Evolutionary conservation across 73 alveolate species (phyloP).

Genomic region (Urostyla sp.): DNA sequence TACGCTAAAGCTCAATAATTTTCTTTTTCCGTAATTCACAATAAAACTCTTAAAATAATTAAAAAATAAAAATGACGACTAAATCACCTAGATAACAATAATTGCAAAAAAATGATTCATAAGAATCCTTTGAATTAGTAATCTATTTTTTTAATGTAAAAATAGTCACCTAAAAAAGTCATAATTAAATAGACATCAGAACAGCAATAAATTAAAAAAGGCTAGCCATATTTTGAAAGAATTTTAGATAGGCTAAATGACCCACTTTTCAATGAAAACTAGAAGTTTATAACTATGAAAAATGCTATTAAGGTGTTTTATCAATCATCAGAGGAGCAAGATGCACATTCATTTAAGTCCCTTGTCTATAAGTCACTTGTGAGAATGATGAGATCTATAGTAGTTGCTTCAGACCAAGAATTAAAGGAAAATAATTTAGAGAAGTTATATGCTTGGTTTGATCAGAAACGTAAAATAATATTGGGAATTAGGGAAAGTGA

Average conservation of each 20-base stretch:
- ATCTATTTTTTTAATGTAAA: no score
- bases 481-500: not conserved
- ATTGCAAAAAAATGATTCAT: no score
- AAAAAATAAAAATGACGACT: no score
- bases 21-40: no score
- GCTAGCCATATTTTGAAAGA: slow-evolving; percentile 5
- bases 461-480: slow-evolving; percentile 1
- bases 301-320: slow-evolving; percentile 1
- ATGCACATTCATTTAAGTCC: not conserved
- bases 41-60: no score
- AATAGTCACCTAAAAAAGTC: no score
- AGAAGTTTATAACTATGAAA: not conserved
- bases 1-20: no score
- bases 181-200: not conserved
- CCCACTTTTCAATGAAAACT: not conserved
- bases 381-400: not conserved
- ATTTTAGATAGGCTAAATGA: not conserved
- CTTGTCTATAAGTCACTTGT: slow-evolving; percentile 20
- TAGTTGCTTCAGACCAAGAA: not conserved
- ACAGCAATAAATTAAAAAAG: not conserved
- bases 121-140: no score
- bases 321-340: not conserved
- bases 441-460: slow-evolving; percentile 19
- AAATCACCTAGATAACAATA: no score
- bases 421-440: not conserved